Evolutionary conservation across 2,329 filamentous ascomycete genomes (phyloP).

Genomic region (Zasmidium cellare): DNA sequence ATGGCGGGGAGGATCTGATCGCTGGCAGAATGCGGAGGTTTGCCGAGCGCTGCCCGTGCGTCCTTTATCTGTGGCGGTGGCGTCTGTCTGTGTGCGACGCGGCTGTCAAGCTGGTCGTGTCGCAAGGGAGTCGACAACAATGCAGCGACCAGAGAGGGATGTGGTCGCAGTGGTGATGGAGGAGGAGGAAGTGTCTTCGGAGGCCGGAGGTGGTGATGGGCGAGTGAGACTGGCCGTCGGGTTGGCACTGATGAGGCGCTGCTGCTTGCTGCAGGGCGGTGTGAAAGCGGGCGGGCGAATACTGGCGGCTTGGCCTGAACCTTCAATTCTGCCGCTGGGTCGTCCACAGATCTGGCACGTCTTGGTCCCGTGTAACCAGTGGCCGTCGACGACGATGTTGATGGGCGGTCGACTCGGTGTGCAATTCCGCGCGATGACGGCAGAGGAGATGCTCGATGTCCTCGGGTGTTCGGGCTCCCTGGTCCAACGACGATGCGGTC

Average conservation of each 20-base stretch:
- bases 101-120: slow-evolving; percentile 12
- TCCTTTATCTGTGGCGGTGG: slow-evolving; percentile 2
- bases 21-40: slow-evolving; percentile 1
- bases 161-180: too few species aligned
- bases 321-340: too few species aligned
- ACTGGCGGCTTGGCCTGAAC: not conserved
- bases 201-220: not conserved
- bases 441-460: not conserved
- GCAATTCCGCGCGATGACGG: not conserved
- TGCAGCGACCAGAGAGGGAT: not conserved
- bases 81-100: slow-evolving; percentile 12
- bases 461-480: not conserved
- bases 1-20: slow-evolving; percentile 14
- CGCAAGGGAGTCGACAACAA: not conserved
- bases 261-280: not conserved
- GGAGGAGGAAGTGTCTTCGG: not conserved
- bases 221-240: not conserved
- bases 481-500: slow-evolving; percentile 8
- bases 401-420: not conserved
- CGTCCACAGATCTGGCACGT: not conserved
- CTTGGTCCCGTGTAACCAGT: too few species aligned
- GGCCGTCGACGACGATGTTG: too few species aligned
- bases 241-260: not conserved
- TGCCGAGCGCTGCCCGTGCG: slow-evolving; percentile 2
- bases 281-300: not conserved